phyloP scores from a whole-genome alignment of 176 grass and related monocot species.

The Pharus latifolius region DNA sequence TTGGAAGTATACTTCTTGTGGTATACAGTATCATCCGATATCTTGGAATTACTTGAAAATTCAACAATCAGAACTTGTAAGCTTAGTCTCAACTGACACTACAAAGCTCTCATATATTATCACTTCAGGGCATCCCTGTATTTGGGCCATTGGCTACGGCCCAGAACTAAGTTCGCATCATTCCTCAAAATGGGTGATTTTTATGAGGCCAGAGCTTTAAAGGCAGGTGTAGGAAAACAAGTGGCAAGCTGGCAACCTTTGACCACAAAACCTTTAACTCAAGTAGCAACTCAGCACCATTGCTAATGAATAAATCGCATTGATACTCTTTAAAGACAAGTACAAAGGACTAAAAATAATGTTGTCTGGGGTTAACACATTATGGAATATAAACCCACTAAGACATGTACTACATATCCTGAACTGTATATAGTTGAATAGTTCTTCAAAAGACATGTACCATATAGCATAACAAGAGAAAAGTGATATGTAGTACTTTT shows the following conservation, averaged over 20 bases:
- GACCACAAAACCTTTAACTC: slow-evolving; percentile 23
- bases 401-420: background rate
- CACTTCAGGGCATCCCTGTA: slow-evolving; percentile 5
- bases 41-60: background rate
- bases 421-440: too few relatives aligned
- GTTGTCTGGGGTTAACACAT: too few relatives aligned
- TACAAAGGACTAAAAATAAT: slow-evolving; percentile 17
- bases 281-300: slow-evolving; percentile 11
- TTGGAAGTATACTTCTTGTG: background rate
- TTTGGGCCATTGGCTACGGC: background rate
- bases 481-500: background rate
- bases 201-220: slow-evolving; percentile 34
- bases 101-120: slow-evolving; percentile 25
- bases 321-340: slow-evolving; percentile 18
- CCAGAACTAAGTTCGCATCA: slow-evolving; percentile 11
- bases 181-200: slow-evolving; percentile 34
- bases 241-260: slow-evolving; percentile 24
- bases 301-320: slow-evolving; percentile 9
- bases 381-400: slow-evolving; percentile 4
- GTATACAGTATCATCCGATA: background rate
- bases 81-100: background rate
- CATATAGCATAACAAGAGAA: background rate
- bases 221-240: slow-evolving; percentile 14
- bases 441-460: too few relatives aligned
- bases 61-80: background rate